phyloP scores from a whole-genome alignment of 768 basidiomycete species.

The Mycena metata region DNA sequence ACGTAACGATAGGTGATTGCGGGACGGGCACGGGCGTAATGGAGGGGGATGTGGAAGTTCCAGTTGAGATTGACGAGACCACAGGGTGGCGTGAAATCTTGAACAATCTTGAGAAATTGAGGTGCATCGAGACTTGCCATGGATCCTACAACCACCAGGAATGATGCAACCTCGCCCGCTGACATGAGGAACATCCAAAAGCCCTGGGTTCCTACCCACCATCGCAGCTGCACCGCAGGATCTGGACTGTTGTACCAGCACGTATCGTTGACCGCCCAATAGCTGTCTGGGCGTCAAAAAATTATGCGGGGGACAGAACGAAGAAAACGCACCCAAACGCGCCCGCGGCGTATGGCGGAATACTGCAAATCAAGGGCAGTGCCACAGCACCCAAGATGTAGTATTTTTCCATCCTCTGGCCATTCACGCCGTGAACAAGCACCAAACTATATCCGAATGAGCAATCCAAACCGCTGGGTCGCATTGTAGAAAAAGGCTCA shows the following conservation, averaged over 20 bases:
- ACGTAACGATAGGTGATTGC: conserved; percentile 7
- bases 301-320: too few relatives aligned
- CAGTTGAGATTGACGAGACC: background rate
- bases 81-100: conserved; percentile 6
- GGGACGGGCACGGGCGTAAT: background rate
- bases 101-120: too few relatives aligned
- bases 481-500: conserved; percentile 5
- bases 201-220: conserved; percentile 5
- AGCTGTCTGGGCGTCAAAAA: too few relatives aligned
- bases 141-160: conserved; percentile 13
- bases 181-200: conserved; percentile 25
- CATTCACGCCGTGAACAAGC: conserved; percentile 21
- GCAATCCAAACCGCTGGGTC: background rate
- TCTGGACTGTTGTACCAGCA: conserved; percentile 25
- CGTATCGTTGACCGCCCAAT: background rate
- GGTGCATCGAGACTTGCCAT: conserved; percentile 10
- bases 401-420: conserved; percentile 28
- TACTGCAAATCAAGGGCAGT: background rate
- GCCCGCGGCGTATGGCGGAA: conserved; percentile 23
- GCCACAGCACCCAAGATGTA: conserved; percentile 14
- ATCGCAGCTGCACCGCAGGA: background rate
- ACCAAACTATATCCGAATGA: conserved; percentile 9
- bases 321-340: conserved; percentile 16
- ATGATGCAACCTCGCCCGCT: conserved; percentile 13
- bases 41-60: background rate